Base-by-base conservation (phyloP, 2,329 filamentous ascomycete genomes). In the Metarhizium humberi region DNA sequence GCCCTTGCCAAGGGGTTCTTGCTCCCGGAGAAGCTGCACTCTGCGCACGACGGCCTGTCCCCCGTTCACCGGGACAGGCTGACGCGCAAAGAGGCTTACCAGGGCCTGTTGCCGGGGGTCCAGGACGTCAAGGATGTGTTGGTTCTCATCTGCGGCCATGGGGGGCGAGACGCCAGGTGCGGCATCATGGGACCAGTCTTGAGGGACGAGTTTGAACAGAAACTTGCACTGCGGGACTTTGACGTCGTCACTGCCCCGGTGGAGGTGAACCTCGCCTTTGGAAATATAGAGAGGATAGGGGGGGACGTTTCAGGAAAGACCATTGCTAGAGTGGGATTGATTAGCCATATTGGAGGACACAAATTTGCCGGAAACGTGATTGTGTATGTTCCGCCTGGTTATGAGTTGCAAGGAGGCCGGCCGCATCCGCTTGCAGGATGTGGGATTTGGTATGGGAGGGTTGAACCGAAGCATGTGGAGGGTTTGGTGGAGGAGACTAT, bases 61-160 rank as follows among this genome's bases (percentile, higher is more conserved):
- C 78, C 78, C 0, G 74, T 81, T 46, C 80, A 85, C 61, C 74
- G 75, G 48, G 81, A 84, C 64, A 69, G 75, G 1, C 67, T 76
- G 52, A 71, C 66, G 48, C 75, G 73, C 61, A 83, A 77, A 70
- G 77, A 67, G 58, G 82, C 68, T 54, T 84, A 73, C 63, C 81
- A 65, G 64, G 73, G 57, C 55, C 73, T 72, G 40, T 73, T 90
- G 2, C 70, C 72, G 1, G 77, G 78, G 1, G 84, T 89, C 5
- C 73, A 79, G 11, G 79, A 84, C 56, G 79, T 88, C 8, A 65
- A 79, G 16, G 86, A 91, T 58, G 76, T 91, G 4, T 63, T 89
- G n/a, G 81, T 99, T 34, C 73, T 97, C 20, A 86, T 96, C 47
- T 99, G 94, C 66, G 90, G 91, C 0, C 94, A 99, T 63, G 87